Conservation (phyloP, 371 early-diverging fungal species). For the Haplosporangium sp. region DNA sequence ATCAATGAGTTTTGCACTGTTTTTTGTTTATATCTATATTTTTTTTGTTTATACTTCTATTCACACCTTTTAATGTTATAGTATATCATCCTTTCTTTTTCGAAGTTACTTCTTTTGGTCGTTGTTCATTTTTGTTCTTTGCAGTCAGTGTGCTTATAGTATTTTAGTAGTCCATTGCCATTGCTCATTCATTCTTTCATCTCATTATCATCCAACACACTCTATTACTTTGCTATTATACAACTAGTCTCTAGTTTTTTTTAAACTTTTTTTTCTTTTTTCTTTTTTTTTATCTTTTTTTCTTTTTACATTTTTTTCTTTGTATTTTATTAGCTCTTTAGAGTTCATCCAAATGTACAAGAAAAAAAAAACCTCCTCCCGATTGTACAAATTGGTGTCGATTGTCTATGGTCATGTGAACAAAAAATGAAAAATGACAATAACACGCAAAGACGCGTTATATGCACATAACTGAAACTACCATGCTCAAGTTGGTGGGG, state of each 20-base stretch:
- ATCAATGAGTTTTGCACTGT: background rate
- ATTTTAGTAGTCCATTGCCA: background rate
- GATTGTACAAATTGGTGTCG: no score
- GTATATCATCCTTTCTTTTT: constrained; percentile 5
- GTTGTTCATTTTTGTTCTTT: constrained; percentile 3
- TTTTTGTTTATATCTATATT: background rate
- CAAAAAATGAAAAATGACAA: no score
- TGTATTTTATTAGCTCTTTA: background rate
- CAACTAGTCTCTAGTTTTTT: background rate
- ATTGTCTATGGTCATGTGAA: no score
- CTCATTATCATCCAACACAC: background rate
- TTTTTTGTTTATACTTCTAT: background rate
- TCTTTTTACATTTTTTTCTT: background rate
- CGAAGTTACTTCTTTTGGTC: background rate
- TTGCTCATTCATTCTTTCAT: background rate
- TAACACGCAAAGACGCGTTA: no score
- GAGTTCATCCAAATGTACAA: constrained; percentile 9
- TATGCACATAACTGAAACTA: no score
- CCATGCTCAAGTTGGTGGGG: no score
- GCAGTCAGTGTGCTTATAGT: constrained; percentile 5
- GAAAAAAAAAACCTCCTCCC: no score
- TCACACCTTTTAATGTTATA: constrained; percentile 4
- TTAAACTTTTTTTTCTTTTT: background rate
- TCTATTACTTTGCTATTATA: no score
- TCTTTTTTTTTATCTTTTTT: background rate